Base-by-base conservation (phyloP, 352 stramenopile species). In the Pythium rishiriense region DNA sequence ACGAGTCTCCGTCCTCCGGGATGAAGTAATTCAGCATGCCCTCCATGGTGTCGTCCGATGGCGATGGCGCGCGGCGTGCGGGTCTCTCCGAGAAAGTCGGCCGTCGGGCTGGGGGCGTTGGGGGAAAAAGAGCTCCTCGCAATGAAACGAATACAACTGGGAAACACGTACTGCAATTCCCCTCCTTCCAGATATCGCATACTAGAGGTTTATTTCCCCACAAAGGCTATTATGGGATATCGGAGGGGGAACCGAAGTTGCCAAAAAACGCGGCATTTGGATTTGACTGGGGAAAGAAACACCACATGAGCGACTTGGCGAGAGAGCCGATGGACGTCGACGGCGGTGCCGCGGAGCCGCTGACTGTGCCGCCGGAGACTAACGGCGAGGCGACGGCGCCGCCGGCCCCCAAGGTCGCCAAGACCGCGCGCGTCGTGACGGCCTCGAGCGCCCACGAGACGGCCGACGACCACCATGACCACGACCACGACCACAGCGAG, bases 21-120 rank as follows among this genome's bases (percentile, higher is more conserved):
- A 94, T 75, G 52, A 92, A 93, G 73, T 94, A 94, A 72, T 94
- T 93, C 51, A 94, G 77, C 85, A 94, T 91, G 51, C 85, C 83
- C 59, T 94, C 85, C 85, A 94, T 94, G 35, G 35, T 78, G 17
- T 28, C 1, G 1, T 28, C n/a, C 9, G 37, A 6, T 2, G 42
- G 21, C 25, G 11, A 24, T 52, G 1, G 22, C 21, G 24, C 7
- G 11, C 22, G 46, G 46, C 46, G 46, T 12, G 46, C 46, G 46
- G n/a, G n/a, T n/a, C n/a, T n/a, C n/a, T n/a, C n/a, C n/a, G n/a
- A n/a, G n/a, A n/a, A 26, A 26, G n/a, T 19, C 43, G 19, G 43
- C 17, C 31, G 31, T 37, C 6, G 6, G 31, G 6, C 11, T 37
- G 31, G 35, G 35, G 14, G 37, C 37, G 37, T 43, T 17, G 37